These are phyloP conservation scores for Trichoderma endophyticum DNA, from an alignment of 2,329 filamentous ascomycete species.

Conservation along the genomic window DNA sequence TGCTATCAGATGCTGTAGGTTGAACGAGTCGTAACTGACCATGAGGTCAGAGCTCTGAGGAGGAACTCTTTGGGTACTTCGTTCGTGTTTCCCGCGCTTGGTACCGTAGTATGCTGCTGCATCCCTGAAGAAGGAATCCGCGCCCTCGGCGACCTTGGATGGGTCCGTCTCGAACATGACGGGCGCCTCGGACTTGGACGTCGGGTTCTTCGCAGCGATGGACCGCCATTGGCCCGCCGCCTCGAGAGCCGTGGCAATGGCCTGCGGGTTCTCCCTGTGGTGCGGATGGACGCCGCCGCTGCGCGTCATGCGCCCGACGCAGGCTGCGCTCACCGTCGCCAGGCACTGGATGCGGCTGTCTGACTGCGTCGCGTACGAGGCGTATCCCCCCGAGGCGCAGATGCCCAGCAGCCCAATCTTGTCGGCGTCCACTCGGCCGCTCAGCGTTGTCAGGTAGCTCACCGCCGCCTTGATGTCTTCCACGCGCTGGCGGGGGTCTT, in stretches of 20 bases:
- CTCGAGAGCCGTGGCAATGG: slow-evolving; percentile 12
- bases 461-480: slow-evolving; percentile 37
- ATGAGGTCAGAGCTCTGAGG: slow-evolving; percentile 18
- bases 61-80: slow-evolving; percentile 10
- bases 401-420: slow-evolving; percentile 40
- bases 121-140: slow-evolving; percentile 16
- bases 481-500: slow-evolving; percentile 37
- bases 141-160: background rate
- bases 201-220: background rate
- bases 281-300: slow-evolving; percentile 10
- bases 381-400: slow-evolving; percentile 38
- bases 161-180: slow-evolving; percentile 7
- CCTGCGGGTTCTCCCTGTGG: background rate
- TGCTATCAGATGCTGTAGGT: slow-evolving; percentile 18
- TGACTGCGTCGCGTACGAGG: slow-evolving; percentile 33
- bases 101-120: slow-evolving; percentile 22
- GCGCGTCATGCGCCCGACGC: slow-evolving; percentile 32
- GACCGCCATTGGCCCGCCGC: slow-evolving; percentile 7
- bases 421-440: slow-evolving; percentile 29
- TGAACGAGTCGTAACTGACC: slow-evolving; percentile 19
- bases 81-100: slow-evolving; percentile 18
- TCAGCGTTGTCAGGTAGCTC: slow-evolving; percentile 31
- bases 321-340: slow-evolving; percentile 32
- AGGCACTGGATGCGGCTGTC: slow-evolving; percentile 39
- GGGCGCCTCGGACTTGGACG: background rate